These are phyloP conservation scores for Camelina neglecta DNA, from an alignment of 345 rosid genomes.

Conservation along the genomic window DNA sequence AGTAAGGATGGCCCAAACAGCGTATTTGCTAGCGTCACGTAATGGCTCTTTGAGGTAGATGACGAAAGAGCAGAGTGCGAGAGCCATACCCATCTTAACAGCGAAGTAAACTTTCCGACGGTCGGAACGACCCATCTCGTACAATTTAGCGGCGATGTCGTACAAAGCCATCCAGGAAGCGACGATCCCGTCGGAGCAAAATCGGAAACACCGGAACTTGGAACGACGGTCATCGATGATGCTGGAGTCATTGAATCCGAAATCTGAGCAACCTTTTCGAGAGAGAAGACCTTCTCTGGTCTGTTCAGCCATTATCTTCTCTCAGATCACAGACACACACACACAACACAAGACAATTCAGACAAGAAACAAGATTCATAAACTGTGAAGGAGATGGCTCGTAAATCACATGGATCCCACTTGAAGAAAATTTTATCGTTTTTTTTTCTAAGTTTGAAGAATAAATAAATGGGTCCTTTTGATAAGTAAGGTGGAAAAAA, in stretches of 20 bases:
- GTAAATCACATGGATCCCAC: slow-evolving; percentile 1
- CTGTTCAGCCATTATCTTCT: slow-evolving; percentile 49
- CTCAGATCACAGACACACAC: slow-evolving; percentile 1
- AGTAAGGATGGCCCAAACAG: slow-evolving; percentile 89
- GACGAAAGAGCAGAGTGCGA: slow-evolving; percentile 61
- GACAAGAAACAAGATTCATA: neutral
- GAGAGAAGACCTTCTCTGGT: slow-evolving; percentile 67
- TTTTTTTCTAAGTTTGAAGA: neutral
- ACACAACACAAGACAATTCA: neutral
- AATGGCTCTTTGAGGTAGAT: slow-evolving; percentile 73
- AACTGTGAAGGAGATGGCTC: neutral
- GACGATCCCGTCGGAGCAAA: slow-evolving; percentile 50
- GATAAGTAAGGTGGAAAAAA: neutral
- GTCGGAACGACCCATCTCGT: slow-evolving; percentile 80
- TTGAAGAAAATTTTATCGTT: neutral
- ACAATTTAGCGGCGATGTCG: slow-evolving; percentile 41
- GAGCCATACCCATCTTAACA: slow-evolving; percentile 74
- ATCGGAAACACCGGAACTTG: slow-evolving; percentile 54
- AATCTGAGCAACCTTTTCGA: slow-evolving; percentile 60
- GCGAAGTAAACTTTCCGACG: slow-evolving; percentile 72
- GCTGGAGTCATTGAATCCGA: slow-evolving; percentile 51
- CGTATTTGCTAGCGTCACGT: slow-evolving; percentile 56
- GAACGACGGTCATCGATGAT: slow-evolving; percentile 40
- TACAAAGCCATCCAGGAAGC: slow-evolving; percentile 48
- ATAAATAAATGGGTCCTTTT: neutral